phyloP scores from a whole-genome alignment of 768 basidiomycete genomes.

The Calocybe cyanea region DNA sequence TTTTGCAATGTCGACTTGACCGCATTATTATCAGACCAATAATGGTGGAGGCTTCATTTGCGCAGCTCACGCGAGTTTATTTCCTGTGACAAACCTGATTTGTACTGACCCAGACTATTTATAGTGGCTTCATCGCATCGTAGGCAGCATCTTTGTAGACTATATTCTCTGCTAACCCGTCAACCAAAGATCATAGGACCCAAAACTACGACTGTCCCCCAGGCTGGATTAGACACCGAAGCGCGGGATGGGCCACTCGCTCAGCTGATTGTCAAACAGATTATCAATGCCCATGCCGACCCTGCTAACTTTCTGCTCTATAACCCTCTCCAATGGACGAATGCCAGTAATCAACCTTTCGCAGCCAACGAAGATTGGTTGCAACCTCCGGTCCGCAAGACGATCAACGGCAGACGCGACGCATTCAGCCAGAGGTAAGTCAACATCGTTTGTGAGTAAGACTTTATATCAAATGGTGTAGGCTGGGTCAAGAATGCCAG shows the following conservation, averaged over 20 bases:
- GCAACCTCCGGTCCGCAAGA: constrained; percentile 33
- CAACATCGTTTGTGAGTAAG: background rate
- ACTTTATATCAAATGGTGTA: constrained; percentile 14
- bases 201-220: constrained; percentile 46
- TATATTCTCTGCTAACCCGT: constrained; percentile 1
- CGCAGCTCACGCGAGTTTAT: constrained; percentile 48
- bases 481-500: constrained; percentile 45
- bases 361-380: constrained; percentile 44
- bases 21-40: constrained; percentile 37
- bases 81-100: background rate
- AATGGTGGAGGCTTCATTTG: constrained; percentile 58
- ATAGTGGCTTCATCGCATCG: constrained; percentile 45
- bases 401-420: constrained; percentile 47
- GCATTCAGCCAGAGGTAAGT: constrained; percentile 46
- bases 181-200: constrained; percentile 44
- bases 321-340: constrained; percentile 46
- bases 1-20: background rate
- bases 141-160: constrained; percentile 16
- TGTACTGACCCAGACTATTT: constrained; percentile 2
- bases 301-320: constrained; percentile 42
- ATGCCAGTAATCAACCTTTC: constrained; percentile 41
- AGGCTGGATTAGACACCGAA: constrained; percentile 51
- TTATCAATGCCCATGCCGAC: constrained; percentile 38
- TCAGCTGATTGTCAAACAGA: constrained; percentile 42
- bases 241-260: constrained; percentile 47